Evolutionary conservation across 768 basidiomycete genomes (phyloP).

Genomic region (Termitomyces sp.): DNA sequence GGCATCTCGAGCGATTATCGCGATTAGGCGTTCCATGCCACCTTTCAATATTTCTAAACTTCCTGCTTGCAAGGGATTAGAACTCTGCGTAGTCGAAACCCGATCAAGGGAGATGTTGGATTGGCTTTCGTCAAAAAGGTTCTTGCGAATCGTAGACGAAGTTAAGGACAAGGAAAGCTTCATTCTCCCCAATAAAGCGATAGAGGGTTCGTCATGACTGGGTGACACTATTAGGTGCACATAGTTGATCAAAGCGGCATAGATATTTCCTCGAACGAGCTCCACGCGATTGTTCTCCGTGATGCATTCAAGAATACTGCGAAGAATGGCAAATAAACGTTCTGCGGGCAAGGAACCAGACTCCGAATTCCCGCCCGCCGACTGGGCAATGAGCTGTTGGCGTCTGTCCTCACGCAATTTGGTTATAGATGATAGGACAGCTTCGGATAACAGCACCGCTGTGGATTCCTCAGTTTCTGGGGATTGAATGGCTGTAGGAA

Average conservation of each 20-base stretch:
- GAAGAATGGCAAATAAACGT: slow-evolving; percentile 70
- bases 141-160: slow-evolving; percentile 39
- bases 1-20: slow-evolving; percentile 83
- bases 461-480: slow-evolving; percentile 66
- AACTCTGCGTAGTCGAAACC: slow-evolving; percentile 11
- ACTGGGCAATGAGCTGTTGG: slow-evolving; percentile 64
- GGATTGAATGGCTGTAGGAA: slow-evolving; percentile 67
- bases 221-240: slow-evolving; percentile 64
- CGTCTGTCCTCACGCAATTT: slow-evolving; percentile 84
- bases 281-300: slow-evolving; percentile 76
- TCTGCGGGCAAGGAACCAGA: slow-evolving; percentile 77
- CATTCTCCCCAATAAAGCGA: neutral
- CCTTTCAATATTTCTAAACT: slow-evolving; percentile 66
- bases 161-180: slow-evolving; percentile 26
- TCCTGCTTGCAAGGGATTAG: slow-evolving; percentile 48
- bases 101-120: slow-evolving; percentile 27
- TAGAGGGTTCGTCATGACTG: slow-evolving; percentile 11
- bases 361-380: slow-evolving; percentile 58
- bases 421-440: slow-evolving; percentile 76
- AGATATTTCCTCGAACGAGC: slow-evolving; percentile 91
- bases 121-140: slow-evolving; percentile 35
- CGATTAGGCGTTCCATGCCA: slow-evolving; percentile 67
- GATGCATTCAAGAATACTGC: slow-evolving; percentile 71
- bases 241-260: slow-evolving; percentile 87
- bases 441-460: slow-evolving; percentile 80